Conservation (phyloP, 2,329 filamentous ascomycete species). For the Microthyrium microscopicum region DNA sequence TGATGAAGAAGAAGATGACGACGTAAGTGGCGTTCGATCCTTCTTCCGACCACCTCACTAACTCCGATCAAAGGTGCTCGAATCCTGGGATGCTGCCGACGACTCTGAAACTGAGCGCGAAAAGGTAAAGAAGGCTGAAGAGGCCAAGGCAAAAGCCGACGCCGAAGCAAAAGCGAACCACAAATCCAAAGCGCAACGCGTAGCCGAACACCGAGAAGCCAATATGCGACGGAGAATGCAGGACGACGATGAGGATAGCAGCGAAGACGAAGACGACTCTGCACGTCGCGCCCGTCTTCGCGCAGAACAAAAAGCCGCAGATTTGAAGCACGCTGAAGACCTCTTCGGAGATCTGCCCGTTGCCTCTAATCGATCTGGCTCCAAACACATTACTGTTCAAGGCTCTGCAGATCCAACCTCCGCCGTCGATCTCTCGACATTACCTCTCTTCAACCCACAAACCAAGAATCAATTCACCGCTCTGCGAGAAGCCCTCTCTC, state of each 20-base stretch:
- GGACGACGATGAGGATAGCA: conserved; percentile 38
- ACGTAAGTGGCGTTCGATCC: conserved; percentile 40
- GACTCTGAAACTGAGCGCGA: conserved; percentile 94
- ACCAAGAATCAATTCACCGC: conserved; percentile 76
- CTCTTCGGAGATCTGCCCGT: conserved; percentile 58
- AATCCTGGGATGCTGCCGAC: conserved; percentile 92
- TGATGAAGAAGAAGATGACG: conserved; percentile 75
- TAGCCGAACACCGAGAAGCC: conserved; percentile 55
- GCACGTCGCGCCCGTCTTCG: conserved; percentile 60
- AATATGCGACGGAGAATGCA: conserved; percentile 40
- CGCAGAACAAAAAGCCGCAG: conserved; percentile 68
- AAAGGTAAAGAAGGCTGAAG: conserved; percentile 75
- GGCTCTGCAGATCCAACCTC: conserved; percentile 59
- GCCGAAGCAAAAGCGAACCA: conserved; percentile 78
- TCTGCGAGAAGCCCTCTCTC: conserved; percentile 61
- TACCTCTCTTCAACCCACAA: conserved; percentile 76
- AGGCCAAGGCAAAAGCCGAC: conserved; percentile 76
- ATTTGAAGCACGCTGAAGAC: conserved; percentile 79
- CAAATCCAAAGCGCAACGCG: conserved; percentile 74
- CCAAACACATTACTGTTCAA: conserved; percentile 49
- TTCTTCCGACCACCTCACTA: not conserved
- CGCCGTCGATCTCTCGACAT: conserved; percentile 61
- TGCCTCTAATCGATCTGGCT: conserved; percentile 52
- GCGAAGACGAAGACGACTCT: conserved; percentile 57
- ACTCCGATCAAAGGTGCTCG: conserved; percentile 49